A percentile compares a stretch with the other conserved stretches of the same genome.
Conservation (phyloP, 2,329 filamentous ascomycete genomes). For the Scorias spongiosa region DNA sequence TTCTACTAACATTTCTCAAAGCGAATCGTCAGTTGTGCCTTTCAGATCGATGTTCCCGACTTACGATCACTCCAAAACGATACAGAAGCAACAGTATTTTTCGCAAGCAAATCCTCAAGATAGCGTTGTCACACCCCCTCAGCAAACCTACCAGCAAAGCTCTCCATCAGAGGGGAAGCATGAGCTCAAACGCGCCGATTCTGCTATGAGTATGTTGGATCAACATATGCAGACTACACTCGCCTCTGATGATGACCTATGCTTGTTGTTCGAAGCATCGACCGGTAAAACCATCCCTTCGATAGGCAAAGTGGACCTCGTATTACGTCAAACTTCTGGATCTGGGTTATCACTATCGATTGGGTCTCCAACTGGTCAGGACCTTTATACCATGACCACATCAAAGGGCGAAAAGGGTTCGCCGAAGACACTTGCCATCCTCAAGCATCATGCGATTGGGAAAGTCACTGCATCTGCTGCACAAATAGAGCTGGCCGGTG, state of each 20-base stretch:
- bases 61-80: slow-evolving; percentile 52
- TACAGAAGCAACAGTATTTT: slow-evolving; percentile 55
- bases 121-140: slow-evolving; percentile 38
- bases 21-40: slow-evolving; percentile 22
- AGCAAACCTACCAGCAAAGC: slow-evolving; percentile 47
- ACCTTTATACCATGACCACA: slow-evolving; percentile 12
- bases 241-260: slow-evolving; percentile 12
- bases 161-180: slow-evolving; percentile 13
- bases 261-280: slow-evolving; percentile 16
- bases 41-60: slow-evolving; percentile 62
- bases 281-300: slow-evolving; percentile 9
- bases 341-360: slow-evolving; percentile 10
- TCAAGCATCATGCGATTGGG: slow-evolving; percentile 9
- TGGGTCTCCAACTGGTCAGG: slow-evolving; percentile 8
- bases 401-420: neutral
- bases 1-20: slow-evolving; percentile 4
- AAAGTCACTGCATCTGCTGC: slow-evolving; percentile 10
- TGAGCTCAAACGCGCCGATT: slow-evolving; percentile 13
- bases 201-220: slow-evolving; percentile 13
- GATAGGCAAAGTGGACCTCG: slow-evolving; percentile 15
- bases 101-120: slow-evolving; percentile 41
- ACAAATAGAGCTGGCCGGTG: slow-evolving; percentile 10
- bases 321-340: slow-evolving; percentile 9
- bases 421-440: slow-evolving; percentile 10
- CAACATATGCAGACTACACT: slow-evolving; percentile 17